Evolutionary conservation across 345 rosid species (phyloP), one percentile per base, ranked within the genome.

Genomic region (Limnanthes douglasii): DNA sequence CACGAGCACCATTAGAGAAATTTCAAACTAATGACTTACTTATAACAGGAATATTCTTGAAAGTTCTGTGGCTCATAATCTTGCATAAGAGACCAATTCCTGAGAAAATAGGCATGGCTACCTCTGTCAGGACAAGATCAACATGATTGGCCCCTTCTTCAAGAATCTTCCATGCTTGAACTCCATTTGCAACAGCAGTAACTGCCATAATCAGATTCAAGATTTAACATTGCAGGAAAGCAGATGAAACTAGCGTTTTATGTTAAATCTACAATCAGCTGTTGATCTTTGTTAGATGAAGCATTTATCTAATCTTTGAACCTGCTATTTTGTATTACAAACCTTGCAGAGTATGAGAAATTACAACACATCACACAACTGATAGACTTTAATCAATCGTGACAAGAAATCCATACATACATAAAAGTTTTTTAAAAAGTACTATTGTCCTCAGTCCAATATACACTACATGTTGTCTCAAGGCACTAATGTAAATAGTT

Each of bases 71-170:
- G 66, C 50, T 60, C 86, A 64, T 73, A 20, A 84, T 84, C 69
- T 73, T 73, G 78, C 39, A 48, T 35, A 84, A 50, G 13, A 84
- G 84, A 45, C 66, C 72, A 21, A 69, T 60, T 62, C 95, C 93
- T n/a, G 84, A 66, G 24, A 64, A 21, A 21, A 52, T 45, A 42
- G 95, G 95, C 84, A 84, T 70, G 48, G 44, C 66, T 27, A 78
- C 93, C 72, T 84, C 93, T 7, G 93, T 51, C 43, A 84, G 66
- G 48, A 84, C 61, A 31, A 84, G 59, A 46, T 84, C 93, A 10
- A 75, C 46, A 34, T 70, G 81, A 56, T 73, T 64, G 21, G 42
- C 57, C 25, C 54, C 51, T 22, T 78, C 78, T 68, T 68, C 78
- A 14, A 84, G 69, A 14, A 68, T 37, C 40, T 41, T 61, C 95